Evolutionary conservation across 139 green algal species (phyloP).

Genomic region (Mesotaenium endlicherianum): DNA sequence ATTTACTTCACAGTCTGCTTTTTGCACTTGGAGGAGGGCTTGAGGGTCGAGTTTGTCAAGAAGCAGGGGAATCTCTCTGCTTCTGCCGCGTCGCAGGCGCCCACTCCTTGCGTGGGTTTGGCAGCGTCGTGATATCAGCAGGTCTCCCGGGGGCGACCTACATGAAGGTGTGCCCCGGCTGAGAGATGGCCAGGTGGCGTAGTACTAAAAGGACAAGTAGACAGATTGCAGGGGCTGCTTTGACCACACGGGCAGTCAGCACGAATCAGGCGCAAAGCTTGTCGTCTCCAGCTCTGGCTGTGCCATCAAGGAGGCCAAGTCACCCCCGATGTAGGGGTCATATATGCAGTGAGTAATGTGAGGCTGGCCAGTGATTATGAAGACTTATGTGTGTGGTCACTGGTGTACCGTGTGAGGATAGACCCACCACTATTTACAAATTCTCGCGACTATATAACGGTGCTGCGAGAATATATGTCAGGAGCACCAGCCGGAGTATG

Average conservation of each 20-base stretch:
- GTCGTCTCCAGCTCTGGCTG: background rate
- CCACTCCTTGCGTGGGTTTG: background rate
- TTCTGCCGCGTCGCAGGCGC: background rate
- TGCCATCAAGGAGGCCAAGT: background rate
- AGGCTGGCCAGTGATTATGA: too few species aligned
- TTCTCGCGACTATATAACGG: too few species aligned
- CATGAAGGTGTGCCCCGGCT: background rate
- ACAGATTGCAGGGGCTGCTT: conserved; percentile 16
- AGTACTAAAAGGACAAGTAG: conserved; percentile 32
- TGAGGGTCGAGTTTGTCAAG: background rate
- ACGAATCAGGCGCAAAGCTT: conserved; percentile 10
- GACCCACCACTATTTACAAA: too few species aligned
- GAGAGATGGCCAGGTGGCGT: background rate
- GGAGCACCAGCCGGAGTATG: too few species aligned
- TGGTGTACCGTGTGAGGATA: too few species aligned
- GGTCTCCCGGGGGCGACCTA: background rate
- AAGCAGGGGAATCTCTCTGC: background rate
- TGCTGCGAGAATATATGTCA: too few species aligned
- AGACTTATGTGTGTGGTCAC: too few species aligned
- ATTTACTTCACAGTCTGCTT: background rate
- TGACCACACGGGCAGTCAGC: conserved; percentile 27
- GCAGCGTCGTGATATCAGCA: too few species aligned
- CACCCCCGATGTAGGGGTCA: background rate
- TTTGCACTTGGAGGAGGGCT: background rate
- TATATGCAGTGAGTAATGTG: too few species aligned